Percentiles rank a stretch among this genome's conserved stretches.
phyloP scores from a whole-genome alignment of 2,329 filamentous ascomycete species.

The Periglandula ipomoeae region DNA sequence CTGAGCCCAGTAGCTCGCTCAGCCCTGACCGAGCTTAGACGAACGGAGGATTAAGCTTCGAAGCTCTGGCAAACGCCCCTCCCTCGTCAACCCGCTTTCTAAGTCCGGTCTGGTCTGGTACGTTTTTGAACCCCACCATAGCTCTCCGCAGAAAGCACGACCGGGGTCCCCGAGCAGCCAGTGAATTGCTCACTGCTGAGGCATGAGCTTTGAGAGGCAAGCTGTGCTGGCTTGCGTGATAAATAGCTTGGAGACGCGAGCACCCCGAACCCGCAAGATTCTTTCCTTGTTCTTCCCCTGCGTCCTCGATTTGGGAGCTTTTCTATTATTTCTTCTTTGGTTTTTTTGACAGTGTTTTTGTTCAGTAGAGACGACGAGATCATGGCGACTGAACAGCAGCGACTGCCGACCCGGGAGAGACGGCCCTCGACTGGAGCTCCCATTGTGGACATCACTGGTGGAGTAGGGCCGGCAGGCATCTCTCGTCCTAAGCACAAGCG shows the following conservation, averaged over 20 bases:
- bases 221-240: neutral
- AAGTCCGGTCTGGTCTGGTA: neutral
- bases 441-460: conserved; percentile 76
- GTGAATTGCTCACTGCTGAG: neutral
- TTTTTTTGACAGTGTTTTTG: neutral
- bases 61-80: neutral
- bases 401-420: conserved; percentile 57
- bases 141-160: conserved; percentile 1
- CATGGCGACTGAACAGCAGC: conserved; percentile 27
- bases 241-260: neutral
- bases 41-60: neutral
- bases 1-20: neutral
- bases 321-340: neutral
- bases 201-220: too few species aligned
- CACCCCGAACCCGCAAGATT: neutral
- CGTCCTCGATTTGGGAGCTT: too few species aligned
- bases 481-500: conserved; percentile 90
- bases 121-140: conserved; percentile 6
- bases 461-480: conserved; percentile 77
- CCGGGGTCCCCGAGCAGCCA: neutral
- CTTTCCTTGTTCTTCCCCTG: neutral
- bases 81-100: conserved; percentile 1
- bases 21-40: neutral
- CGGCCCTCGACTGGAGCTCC: conserved; percentile 75
- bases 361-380: conserved; percentile 3